Evolutionary conservation across 2,329 filamentous ascomycete genomes (phyloP).

Genomic region (Cordyceps farinosa): DNA sequence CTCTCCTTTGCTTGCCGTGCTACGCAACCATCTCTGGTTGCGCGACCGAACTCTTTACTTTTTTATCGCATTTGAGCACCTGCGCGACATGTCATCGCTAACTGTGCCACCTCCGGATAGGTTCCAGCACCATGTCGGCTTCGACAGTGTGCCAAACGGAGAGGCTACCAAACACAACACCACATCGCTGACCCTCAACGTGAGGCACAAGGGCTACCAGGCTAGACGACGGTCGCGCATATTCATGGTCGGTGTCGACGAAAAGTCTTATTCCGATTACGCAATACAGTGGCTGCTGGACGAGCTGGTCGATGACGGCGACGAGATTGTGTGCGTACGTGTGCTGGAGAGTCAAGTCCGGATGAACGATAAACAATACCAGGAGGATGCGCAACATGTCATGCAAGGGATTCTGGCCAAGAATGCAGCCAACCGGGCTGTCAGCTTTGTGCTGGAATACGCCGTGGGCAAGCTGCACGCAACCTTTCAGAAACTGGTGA

Average conservation of each 20-base stretch:
- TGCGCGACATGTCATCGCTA: slow-evolving; percentile 40
- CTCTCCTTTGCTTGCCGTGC: slow-evolving; percentile 1
- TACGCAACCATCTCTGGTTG: not conserved
- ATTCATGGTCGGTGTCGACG: slow-evolving; percentile 87
- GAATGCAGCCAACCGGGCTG: slow-evolving; percentile 74
- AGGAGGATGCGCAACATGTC: slow-evolving; percentile 69
- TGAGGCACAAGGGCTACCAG: slow-evolving; percentile 82
- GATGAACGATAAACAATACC: slow-evolving; percentile 66
- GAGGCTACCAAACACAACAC: slow-evolving; percentile 58
- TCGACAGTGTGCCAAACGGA: slow-evolving; percentile 56
- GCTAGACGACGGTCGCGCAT: slow-evolving; percentile 77
- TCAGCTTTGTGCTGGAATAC: slow-evolving; percentile 82
- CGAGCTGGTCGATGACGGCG: slow-evolving; percentile 87
- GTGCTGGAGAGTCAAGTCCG: slow-evolving; percentile 82
- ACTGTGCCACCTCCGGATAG: slow-evolving; percentile 43
- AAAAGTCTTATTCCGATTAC: slow-evolving; percentile 88
- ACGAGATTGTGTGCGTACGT: slow-evolving; percentile 86
- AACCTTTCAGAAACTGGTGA: slow-evolving; percentile 84
- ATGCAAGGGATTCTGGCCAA: slow-evolving; percentile 74
- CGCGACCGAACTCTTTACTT: not conserved
- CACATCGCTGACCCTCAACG: slow-evolving; percentile 73
- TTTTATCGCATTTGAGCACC: slow-evolving; percentile 8
- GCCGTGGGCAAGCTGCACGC: slow-evolving; percentile 85
- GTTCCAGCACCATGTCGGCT: slow-evolving; percentile 57
- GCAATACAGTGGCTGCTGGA: slow-evolving; percentile 90